Conservation (phyloP, 371 early-diverging fungal species). For the Circinella minor region DNA sequence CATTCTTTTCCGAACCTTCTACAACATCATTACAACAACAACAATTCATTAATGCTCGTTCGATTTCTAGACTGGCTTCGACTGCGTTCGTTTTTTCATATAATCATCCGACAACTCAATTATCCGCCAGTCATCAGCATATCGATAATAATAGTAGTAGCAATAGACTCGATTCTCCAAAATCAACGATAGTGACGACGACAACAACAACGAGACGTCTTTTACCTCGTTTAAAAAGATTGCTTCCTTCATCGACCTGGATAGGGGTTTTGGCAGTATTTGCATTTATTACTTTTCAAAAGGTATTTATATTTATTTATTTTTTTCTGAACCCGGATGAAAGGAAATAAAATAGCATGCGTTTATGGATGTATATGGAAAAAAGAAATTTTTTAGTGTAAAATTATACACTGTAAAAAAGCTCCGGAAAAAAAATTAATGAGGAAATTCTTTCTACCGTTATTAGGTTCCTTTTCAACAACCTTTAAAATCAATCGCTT, state of each 20-base stretch:
- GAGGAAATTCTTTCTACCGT: constrained; percentile 7
- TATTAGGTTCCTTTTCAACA: constrained; percentile 5
- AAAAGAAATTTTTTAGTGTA: not conserved
- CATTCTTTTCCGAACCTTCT: not conserved
- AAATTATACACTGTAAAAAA: not conserved
- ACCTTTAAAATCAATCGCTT: constrained; percentile 6
- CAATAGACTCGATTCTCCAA: not conserved
- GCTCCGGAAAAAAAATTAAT: constrained; percentile 7
- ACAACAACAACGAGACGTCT: constrained; percentile 8
- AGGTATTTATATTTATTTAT: constrained; percentile 4
- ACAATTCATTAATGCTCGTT: constrained; percentile 3
- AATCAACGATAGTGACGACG: not conserved
- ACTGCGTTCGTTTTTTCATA: constrained; percentile 16
- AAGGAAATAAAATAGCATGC: not conserved
- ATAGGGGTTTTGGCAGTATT: constrained; percentile 11
- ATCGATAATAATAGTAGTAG: not conserved
- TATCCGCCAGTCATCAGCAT: not conserved
- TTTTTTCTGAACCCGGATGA: constrained; percentile 1
- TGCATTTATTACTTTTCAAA: constrained; percentile 12
- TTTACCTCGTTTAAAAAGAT: not conserved
- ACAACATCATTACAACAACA: constrained; percentile 7
- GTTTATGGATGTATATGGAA: not conserved
- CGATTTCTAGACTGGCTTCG: constrained; percentile 16
- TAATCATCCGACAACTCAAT: constrained; percentile 13
- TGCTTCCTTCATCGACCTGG: constrained; percentile 12